A percentile compares a stretch with the other conserved stretches of the same genome.
phyloP scores from a whole-genome alignment of 2,329 filamentous ascomycete genomes.

The Diaporthe sp. region DNA sequence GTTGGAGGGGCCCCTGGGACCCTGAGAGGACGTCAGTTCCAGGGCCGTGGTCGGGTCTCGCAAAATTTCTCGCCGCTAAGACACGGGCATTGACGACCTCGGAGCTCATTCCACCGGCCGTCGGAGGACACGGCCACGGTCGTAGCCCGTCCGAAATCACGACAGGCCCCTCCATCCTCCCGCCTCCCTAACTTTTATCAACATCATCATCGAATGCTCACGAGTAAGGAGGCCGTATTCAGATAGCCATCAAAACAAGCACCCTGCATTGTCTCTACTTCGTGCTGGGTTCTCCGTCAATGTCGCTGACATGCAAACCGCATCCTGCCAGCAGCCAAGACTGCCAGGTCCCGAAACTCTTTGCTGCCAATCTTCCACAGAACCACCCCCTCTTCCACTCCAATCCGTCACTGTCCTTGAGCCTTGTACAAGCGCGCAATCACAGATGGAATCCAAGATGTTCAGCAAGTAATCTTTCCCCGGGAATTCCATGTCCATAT shows the following conservation, averaged over 20 bases:
- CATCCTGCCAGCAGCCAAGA: background rate
- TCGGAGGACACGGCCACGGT: constrained; percentile 27
- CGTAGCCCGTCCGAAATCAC: background rate
- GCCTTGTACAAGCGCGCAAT: background rate
- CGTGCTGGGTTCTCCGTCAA: background rate
- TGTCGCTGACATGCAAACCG: background rate
- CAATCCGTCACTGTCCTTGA: background rate
- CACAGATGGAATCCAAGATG: background rate
- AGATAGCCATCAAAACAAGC: background rate
- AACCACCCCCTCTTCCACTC: background rate
- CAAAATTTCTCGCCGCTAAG: constrained; percentile 40
- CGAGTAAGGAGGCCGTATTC: background rate
- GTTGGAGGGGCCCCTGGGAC: constrained; percentile 17
- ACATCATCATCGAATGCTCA: background rate
- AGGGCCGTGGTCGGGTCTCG: constrained; percentile 25
- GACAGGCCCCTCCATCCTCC: background rate
- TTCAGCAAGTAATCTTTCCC: background rate
- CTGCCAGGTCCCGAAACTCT: background rate
- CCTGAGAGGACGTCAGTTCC: constrained; percentile 22
- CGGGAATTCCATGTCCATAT: background rate
- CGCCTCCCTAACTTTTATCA: background rate
- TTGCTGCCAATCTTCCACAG: background rate
- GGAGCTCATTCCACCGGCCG: constrained; percentile 32
- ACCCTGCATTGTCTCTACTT: background rate
- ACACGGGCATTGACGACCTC: constrained; percentile 17